Evolutionary conservation across 2,329 filamentous ascomycete genomes (phyloP), one percentile per base, ranked within the genome.

Genomic region (Calonectria fujianensis): DNA sequence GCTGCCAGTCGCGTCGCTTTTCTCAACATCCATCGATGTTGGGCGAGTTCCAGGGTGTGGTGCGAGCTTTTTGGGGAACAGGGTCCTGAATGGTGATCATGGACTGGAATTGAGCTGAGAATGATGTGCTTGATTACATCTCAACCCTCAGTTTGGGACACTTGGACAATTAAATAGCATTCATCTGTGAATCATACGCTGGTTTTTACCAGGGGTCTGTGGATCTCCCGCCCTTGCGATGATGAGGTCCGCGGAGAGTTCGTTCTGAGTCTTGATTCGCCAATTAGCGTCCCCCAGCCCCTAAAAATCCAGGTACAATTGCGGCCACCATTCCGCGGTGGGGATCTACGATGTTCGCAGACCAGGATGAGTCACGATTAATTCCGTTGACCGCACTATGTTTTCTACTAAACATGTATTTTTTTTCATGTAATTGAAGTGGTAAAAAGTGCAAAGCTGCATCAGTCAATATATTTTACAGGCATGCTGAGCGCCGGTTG

Each of bases 281-380:
- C 57, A 41, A 63, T 63, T 24, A 11, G 14, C 57, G 16, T 41
- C 11, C 18, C 57, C 35, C 57, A 41, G 57, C 57, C 57, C n/a
- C 57, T 37, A 39, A 63, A 41, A 41, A 41, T 63, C 57, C 57
- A 18, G 39, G 37, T 10, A 18, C 18, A 18, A 5, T 61, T 61
- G 35, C 35, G 35, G 57, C 24, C 37, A 13, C 18, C 35, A n/a
- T 63, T 63, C 57, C 57, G 57, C 57, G 27, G 57, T 63, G 57
- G 57, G 35, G 35, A 4, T 39, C 57, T 9, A 35, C 37, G 29
- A 9, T 18, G 35, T 10, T 37, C 11, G 13, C 16, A 7, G 20
- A 27, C 31, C 18, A 18, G 14, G 39, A 63, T 63, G 35, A 63
- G 57, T 63, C 57, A 63, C 57, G 35, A 16, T 41, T 41, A 41